These are phyloP conservation scores for Fomitopsis pulvina DNA, from an alignment of 768 basidiomycete species.

Conservation along the genomic window DNA sequence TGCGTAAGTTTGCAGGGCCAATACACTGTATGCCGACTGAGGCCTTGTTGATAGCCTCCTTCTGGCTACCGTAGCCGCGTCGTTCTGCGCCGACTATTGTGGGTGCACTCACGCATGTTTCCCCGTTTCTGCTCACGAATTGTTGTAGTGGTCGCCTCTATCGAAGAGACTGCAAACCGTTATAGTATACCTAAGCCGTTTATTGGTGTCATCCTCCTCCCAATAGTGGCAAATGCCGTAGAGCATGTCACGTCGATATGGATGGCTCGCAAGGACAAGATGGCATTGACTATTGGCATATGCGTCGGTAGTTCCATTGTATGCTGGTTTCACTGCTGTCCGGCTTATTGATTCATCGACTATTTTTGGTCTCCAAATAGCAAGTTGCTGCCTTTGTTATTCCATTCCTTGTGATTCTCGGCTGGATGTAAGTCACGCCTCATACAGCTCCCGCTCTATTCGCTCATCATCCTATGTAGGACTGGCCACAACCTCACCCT, in stretches of 20 bases:
- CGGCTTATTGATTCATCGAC: neutral
- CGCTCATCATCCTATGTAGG: slow-evolving; percentile 30
- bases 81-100: slow-evolving; percentile 88
- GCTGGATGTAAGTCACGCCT: slow-evolving; percentile 79
- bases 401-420: slow-evolving; percentile 81
- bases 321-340: slow-evolving; percentile 25
- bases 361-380: slow-evolving; percentile 29
- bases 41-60: slow-evolving; percentile 44
- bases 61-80: slow-evolving; percentile 68
- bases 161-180: slow-evolving; percentile 82
- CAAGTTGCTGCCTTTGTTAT: slow-evolving; percentile 87
- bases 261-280: slow-evolving; percentile 80
- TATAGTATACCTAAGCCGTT: slow-evolving; percentile 80
- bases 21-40: neutral
- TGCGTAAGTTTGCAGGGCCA: slow-evolving; percentile 29
- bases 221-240: slow-evolving; percentile 81
- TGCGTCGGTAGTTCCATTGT: slow-evolving; percentile 81
- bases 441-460: slow-evolving; percentile 2
- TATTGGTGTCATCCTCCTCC: slow-evolving; percentile 82
- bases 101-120: slow-evolving; percentile 26
- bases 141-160: slow-evolving; percentile 73
- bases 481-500: slow-evolving; percentile 68
- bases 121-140: neutral
- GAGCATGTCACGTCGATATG: slow-evolving; percentile 84
- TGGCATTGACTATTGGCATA: slow-evolving; percentile 70